Evolutionary conservation across 2,329 filamentous ascomycete species (phyloP).

Genomic region (Biscogniauxia sp.): DNA sequence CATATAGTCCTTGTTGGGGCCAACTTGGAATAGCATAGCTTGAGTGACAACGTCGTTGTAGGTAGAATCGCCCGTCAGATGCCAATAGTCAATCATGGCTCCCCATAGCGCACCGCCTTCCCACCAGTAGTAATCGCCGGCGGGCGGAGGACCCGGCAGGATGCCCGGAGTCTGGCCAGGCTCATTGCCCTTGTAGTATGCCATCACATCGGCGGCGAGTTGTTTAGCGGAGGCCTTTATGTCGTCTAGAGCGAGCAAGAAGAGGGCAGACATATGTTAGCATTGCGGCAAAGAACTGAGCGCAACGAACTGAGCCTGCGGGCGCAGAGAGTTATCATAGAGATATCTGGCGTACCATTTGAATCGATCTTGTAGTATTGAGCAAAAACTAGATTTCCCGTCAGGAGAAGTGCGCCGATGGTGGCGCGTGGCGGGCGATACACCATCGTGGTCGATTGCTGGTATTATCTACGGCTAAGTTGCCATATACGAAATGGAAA

Average conservation of each 20-base stretch:
- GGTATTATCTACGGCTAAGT: neutral
- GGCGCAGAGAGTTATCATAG: neutral
- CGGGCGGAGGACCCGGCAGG: constrained; percentile 32
- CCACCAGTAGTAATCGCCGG: constrained; percentile 36
- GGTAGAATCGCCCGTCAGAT: constrained; percentile 49
- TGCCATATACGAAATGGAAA: neutral
- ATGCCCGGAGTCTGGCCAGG: constrained; percentile 33
- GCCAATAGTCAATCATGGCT: constrained; percentile 42
- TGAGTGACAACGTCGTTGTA: constrained; percentile 50
- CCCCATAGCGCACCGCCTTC: constrained; percentile 35
- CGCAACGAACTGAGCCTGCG: neutral
- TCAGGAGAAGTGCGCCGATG: neutral
- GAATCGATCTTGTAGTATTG: neutral
- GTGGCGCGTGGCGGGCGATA: neutral
- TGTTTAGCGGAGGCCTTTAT: constrained; percentile 47
- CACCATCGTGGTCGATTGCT: neutral
- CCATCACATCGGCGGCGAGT: constrained; percentile 31
- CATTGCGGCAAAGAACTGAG: neutral
- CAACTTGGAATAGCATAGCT: constrained; percentile 45
- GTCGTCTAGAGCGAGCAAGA: constrained; percentile 34
- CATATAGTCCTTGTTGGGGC: constrained; percentile 46
- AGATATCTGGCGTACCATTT: constrained; percentile 18
- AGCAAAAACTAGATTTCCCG: neutral
- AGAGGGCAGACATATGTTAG: constrained; percentile 7
- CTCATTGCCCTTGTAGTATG: constrained; percentile 34